Percentiles rank a stretch among this genome's conserved stretches.
Evolutionary conservation across 2,329 filamentous ascomycete species (phyloP).

Genomic region (Nemania sp.): DNA sequence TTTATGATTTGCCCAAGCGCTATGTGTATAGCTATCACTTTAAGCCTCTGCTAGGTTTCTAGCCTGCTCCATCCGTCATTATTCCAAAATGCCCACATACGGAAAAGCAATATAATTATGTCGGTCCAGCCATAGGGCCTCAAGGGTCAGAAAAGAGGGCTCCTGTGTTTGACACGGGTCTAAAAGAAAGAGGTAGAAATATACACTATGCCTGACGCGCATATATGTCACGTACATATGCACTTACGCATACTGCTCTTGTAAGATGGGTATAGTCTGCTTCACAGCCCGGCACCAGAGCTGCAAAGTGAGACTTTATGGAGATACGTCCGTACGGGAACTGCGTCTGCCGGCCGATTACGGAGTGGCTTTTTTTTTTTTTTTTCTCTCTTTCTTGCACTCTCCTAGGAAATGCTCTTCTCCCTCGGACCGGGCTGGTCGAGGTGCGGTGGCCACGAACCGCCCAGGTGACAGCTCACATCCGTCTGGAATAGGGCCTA

Average conservation of each 20-base stretch:
- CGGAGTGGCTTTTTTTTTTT: not conserved
- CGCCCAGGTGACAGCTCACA: constrained; percentile 29
- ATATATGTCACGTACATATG: not conserved
- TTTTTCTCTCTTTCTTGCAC: too few relatives aligned
- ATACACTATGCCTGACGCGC: not conserved
- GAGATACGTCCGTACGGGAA: constrained; percentile 22
- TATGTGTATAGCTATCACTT: too few relatives aligned
- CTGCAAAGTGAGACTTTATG: constrained; percentile 18
- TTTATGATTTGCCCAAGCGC: not conserved
- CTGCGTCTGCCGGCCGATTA: constrained; percentile 17
- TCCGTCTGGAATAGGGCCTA: not conserved
- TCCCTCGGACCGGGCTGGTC: constrained; percentile 24
- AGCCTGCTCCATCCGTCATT: constrained; percentile 8
- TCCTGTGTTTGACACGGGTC: too few relatives aligned
- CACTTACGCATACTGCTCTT: constrained; percentile 13
- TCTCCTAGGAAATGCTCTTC: too few relatives aligned
- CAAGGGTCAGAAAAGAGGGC: too few relatives aligned
- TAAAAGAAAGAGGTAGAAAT: not conserved
- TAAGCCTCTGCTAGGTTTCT: constrained; percentile 11
- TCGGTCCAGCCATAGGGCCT: not conserved
- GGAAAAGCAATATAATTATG: not conserved
- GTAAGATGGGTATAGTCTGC: constrained; percentile 3
- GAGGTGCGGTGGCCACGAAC: too few relatives aligned
- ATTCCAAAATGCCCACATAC: not conserved
- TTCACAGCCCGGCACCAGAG: constrained; percentile 12